Evolutionary conservation across 1,284 basidiomycete species (phyloP), one percentile per base, ranked within the genome.

Genomic region (Porogramme epimiltina): DNA sequence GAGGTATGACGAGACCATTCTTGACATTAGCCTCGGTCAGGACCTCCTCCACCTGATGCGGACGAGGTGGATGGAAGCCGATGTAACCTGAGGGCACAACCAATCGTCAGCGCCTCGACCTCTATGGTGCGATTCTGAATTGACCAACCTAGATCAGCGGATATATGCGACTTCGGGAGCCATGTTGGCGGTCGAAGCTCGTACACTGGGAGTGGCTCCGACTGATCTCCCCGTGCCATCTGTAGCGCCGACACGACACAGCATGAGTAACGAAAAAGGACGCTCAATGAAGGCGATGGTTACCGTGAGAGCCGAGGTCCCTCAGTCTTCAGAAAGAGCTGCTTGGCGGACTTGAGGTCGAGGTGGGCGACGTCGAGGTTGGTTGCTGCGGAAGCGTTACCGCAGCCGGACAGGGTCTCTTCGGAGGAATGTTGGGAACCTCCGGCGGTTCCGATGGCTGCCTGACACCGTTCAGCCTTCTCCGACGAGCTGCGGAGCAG

Each of bases 31-130:
- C 64, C 52, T 91, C 86, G 0, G 90, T 88, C 49, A 97, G 74
- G 3, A 85, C 71, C 64, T 97, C 94, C 70, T 97, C 95, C 24
- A 90, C 85, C 69, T 95, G 91, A 6, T 84, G 82, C 16, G 90
- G 84, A 47, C 83, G 78, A 3, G 93, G 90, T 36, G 94, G 93
- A 66, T 90, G 85, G 66, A 94, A 94, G 31, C 93, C 92, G 45
- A 86, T 82, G 65, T 88, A 95, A 15, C 93, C 92, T 94, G 51
- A 18, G 52, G 42, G 45, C 38, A 34, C 44, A n/a, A 49, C 44
- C 20, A 43, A 48, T 15, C 33, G 45, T 43, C 52, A 54, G 55
- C 23, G 4, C 24, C 13, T 10, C n/a, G 19, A 18, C 22, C 20
- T 0, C 15, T 10, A 41, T 45, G 18, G 3, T 42, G 6, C 31